phyloP scores from a whole-genome alignment of 495 filamentous ascomycete genomes.

The Aspergillus egyptiacus region DNA sequence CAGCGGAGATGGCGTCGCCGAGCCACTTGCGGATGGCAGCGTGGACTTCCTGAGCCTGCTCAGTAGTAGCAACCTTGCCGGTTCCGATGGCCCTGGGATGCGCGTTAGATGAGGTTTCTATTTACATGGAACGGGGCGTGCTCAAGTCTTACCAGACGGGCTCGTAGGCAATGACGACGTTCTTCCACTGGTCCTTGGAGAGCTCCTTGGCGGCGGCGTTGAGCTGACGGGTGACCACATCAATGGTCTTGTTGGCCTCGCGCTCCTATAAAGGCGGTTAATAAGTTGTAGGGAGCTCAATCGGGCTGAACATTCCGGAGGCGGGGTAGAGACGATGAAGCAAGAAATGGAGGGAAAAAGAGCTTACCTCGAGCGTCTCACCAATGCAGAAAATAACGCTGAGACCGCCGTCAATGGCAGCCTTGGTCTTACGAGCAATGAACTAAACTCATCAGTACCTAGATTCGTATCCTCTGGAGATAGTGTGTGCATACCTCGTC shows the following conservation, averaged over 20 bases:
- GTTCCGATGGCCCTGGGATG: conserved; percentile 76
- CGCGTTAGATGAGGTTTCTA: background rate
- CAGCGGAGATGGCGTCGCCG: conserved; percentile 59
- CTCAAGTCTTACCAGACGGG: conserved; percentile 69
- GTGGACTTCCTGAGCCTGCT: conserved; percentile 95
- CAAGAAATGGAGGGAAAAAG: conserved; percentile 18
- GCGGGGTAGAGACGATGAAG: conserved; percentile 13
- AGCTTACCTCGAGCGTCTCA: conserved; percentile 72
- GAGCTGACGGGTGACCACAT: conserved; percentile 80
- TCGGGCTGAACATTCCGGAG: background rate
- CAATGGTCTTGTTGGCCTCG: conserved; percentile 77
- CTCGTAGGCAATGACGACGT: conserved; percentile 96
- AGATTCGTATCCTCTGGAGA: background rate
- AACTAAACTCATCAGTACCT: conserved; percentile 42
- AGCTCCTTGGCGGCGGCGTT: conserved; percentile 59
- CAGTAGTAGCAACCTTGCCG: conserved; percentile 89
- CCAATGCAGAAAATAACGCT: conserved; percentile 94
- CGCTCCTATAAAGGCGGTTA: conserved; percentile 53
- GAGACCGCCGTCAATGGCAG: conserved; percentile 77
- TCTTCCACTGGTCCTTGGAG: conserved; percentile 71
- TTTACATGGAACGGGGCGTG: background rate
- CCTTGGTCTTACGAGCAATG: conserved; percentile 88
- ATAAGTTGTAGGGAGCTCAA: conserved; percentile 5
- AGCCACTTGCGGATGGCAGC: conserved; percentile 88
- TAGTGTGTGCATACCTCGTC: conserved; percentile 51